These are phyloP conservation scores for Lentinula guzmanii DNA, from an alignment of 768 basidiomycete species.

Conservation along the genomic window DNA sequence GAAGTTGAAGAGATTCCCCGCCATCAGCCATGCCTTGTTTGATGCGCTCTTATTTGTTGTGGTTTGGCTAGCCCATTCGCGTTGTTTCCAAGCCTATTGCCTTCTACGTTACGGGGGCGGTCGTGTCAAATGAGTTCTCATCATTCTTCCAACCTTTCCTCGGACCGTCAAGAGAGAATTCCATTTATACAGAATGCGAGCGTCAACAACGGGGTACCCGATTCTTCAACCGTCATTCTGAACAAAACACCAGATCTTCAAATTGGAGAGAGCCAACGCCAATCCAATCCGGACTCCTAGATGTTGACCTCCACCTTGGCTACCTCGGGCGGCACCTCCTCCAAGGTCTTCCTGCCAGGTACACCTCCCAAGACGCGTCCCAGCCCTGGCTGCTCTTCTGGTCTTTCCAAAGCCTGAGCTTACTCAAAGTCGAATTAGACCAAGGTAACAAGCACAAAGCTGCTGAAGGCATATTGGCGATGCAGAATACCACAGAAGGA, in stretches of 20 bases:
- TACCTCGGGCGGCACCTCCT: conserved; percentile 68
- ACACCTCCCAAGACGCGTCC: conserved; percentile 85
- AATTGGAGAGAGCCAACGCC: conserved; percentile 16
- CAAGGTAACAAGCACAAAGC: conserved; percentile 75
- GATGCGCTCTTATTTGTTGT: neutral
- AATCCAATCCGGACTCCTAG: conserved; percentile 24
- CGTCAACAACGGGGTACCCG: neutral
- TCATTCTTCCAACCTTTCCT: neutral
- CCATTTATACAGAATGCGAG: neutral
- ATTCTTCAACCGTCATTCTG: neutral
- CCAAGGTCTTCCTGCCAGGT: conserved; percentile 77
- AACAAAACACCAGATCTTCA: neutral
- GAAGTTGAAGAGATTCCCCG: too few relatives aligned
- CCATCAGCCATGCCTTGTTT: neutral
- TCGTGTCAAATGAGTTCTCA: neutral
- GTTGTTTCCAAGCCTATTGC: neutral
- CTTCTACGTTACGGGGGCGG: neutral
- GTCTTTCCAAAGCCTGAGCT: conserved; percentile 79
- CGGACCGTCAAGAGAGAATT: neutral
- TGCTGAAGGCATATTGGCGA: conserved; percentile 72
- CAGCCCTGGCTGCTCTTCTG: conserved; percentile 96
- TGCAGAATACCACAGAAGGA: conserved; percentile 73
- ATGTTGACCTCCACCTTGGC: conserved; percentile 64
- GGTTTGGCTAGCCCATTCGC: neutral
- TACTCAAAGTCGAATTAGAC: conserved; percentile 75